These are phyloP conservation scores for Eucalyptus dawsonii DNA, from an alignment of 345 rosid species.

Conservation along the genomic window DNA sequence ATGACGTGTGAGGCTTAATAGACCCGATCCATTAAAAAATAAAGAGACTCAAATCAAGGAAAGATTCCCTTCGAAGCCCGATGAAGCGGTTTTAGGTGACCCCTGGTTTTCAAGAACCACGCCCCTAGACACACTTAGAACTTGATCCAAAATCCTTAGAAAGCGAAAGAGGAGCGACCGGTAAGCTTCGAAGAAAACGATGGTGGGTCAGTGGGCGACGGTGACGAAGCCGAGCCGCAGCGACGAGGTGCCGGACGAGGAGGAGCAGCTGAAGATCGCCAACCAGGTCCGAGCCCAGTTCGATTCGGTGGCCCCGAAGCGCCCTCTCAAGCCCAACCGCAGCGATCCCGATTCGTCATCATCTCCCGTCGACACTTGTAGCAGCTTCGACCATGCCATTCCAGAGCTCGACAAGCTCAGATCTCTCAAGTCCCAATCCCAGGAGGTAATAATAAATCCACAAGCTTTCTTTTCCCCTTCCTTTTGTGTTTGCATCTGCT, in stretches of 20 bases:
- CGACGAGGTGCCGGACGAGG: conserved; percentile 50
- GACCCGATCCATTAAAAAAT: background rate
- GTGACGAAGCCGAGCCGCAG: conserved; percentile 67
- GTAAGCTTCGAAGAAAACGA: background rate
- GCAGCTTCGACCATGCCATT: background rate
- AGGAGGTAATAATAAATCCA: too few relatives aligned
- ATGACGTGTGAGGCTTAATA: background rate
- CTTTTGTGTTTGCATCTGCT: background rate
- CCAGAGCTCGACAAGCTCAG: conserved; percentile 51
- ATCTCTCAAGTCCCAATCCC: conserved; percentile 45
- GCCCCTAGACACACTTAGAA: background rate
- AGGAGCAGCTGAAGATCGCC: conserved; percentile 32
- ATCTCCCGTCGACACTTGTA: background rate
- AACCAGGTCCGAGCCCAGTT: conserved; percentile 46
- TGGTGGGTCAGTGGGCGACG: conserved; percentile 11
- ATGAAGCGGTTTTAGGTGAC: background rate
- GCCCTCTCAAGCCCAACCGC: conserved; percentile 61
- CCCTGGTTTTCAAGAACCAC: background rate
- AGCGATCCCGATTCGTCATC: conserved; percentile 37
- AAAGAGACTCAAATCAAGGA: too few relatives aligned
- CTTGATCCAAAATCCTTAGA: background rate
- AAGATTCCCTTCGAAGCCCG: too few relatives aligned
- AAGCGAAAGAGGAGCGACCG: background rate
- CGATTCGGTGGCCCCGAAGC: conserved; percentile 50
- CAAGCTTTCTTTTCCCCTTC: too few relatives aligned